These are phyloP conservation scores for Verruconis gallopava DNA, from an alignment of 2,329 filamentous ascomycete genomes.

Conservation along the genomic window DNA sequence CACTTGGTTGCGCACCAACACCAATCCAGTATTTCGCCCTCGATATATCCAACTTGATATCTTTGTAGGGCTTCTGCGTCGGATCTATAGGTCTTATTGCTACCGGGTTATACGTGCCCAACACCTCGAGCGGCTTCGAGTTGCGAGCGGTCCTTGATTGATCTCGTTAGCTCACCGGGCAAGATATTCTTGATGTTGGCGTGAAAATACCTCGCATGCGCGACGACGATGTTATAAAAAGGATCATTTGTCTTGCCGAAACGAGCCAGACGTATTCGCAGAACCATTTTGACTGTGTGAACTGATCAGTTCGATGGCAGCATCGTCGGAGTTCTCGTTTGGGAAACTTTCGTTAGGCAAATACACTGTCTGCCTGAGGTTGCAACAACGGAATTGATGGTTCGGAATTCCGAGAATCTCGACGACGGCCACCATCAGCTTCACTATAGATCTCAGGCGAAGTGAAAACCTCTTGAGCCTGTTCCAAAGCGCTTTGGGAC, in stretches of 20 bases:
- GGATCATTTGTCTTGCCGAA: conserved; percentile 82
- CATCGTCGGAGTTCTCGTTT: too few species aligned
- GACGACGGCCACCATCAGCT: too few species aligned
- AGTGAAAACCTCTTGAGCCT: too few species aligned
- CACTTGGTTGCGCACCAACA: conserved; percentile 87
- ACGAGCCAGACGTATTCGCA: conserved; percentile 85
- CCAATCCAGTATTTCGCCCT: conserved; percentile 92
- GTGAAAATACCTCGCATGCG: conserved; percentile 81
- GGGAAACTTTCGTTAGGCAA: too few species aligned
- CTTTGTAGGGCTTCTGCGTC: conserved; percentile 61
- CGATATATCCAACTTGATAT: conserved; percentile 71
- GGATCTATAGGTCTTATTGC: conserved; percentile 38
- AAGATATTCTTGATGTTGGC: conserved; percentile 6
- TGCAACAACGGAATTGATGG: too few species aligned
- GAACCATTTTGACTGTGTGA: conserved; percentile 58
- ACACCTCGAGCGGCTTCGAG: conserved; percentile 82
- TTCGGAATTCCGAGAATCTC: too few species aligned
- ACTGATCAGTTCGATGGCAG: too few species aligned
- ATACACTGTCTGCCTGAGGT: too few species aligned
- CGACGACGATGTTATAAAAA: conserved; percentile 94
- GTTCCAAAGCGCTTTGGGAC: too few species aligned
- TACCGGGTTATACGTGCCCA: conserved; percentile 53
- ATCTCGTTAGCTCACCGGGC: background rate
- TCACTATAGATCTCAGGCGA: too few species aligned
- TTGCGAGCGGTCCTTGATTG: conserved; percentile 63